A percentile compares a stretch with the other conserved stretches of the same genome.
These are phyloP conservation scores for Phytophthora colocasiae DNA, from an alignment of 352 stramenopile genomes.

Conservation along the genomic window DNA sequence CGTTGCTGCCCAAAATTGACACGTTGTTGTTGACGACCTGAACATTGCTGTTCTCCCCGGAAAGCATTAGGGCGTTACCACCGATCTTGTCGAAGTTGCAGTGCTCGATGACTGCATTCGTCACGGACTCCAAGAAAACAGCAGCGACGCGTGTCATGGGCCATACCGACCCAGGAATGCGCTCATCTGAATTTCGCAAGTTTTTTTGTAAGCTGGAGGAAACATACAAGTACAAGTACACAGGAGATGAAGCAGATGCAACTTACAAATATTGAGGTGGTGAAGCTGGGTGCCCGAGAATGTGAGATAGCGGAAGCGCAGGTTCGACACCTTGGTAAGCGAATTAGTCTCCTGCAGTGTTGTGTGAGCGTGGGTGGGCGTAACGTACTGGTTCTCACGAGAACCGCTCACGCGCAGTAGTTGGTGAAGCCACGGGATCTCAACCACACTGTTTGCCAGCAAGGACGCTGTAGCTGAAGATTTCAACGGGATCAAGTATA, in stretches of 20 bases:
- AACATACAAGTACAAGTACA: not conserved
- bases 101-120: slow-evolving; percentile 53
- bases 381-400: slow-evolving; percentile 57
- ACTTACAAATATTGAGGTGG: slow-evolving; percentile 69
- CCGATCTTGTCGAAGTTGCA: slow-evolving; percentile 77
- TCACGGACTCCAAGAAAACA: slow-evolving; percentile 71
- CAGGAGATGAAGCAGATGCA: not conserved
- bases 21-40: slow-evolving; percentile 76
- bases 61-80: slow-evolving; percentile 76
- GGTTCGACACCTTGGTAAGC: slow-evolving; percentile 33
- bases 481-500: slow-evolving; percentile 73
- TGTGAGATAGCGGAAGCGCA: slow-evolving; percentile 65
- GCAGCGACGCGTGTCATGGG: slow-evolving; percentile 64
- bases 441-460: slow-evolving; percentile 41
- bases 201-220: not conserved
- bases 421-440: slow-evolving; percentile 70
- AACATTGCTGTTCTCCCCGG: slow-evolving; percentile 58
- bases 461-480: slow-evolving; percentile 23
- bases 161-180: slow-evolving; percentile 51
- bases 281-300: slow-evolving; percentile 73
- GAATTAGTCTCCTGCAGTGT: slow-evolving; percentile 60
- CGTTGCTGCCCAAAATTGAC: slow-evolving; percentile 62
- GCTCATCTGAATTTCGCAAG: slow-evolving; percentile 39
- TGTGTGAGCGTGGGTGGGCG: slow-evolving; percentile 48
- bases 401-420: slow-evolving; percentile 69